Base-by-base conservation (phyloP, 2,329 filamentous ascomycete species). In the Aspergillus sp. region DNA sequence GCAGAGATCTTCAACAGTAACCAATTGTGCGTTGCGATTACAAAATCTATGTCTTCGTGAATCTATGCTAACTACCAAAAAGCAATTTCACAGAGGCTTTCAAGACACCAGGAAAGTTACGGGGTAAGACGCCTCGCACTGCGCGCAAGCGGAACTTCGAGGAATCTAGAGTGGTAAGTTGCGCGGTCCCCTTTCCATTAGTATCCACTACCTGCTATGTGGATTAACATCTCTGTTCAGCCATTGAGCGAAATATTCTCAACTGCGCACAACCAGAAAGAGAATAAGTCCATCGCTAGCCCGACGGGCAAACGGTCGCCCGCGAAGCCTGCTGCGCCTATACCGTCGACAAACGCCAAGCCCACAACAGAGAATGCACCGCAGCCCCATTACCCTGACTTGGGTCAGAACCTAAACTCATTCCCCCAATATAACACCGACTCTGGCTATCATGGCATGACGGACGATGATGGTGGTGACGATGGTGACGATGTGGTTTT, bases 81-180 rank as follows among this genome's bases (percentile, higher is more conserved):
- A 97, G 93, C 53, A 91, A 91, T 65, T 84, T 97, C 51, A 81
- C 88, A 53, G 91, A 97, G 60, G 84, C 94, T n/a, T 96, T 97
- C 75, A 98, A 97, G 47, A 76, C 74, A 0, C 74, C 74, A 1
- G 72, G 72, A 7, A 76, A 75, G 51, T 60, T 76, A 51, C 63
- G 70, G 53, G 73, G 73, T 25, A 75, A 74, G 57, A 76, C 73
- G 7, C 73, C 73, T 47, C 64, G 71, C 17, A 75, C 73, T 4
- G 62, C 61, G 12, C 65, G 72, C 44, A 75, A 74, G 54, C 65
- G 68, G 41, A 68, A 69, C 52, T 60, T 62, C 20, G 65, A 67
- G 44, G 71, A 74, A 53, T 58, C 60, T 47, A 66, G 74, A 51
- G 63, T 74, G 57, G 74, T 76, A 63, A 56, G 71, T 64, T 33